Evolutionary conservation across 1,284 basidiomycete genomes (phyloP).

Genomic region (Sparassis latifolia): DNA sequence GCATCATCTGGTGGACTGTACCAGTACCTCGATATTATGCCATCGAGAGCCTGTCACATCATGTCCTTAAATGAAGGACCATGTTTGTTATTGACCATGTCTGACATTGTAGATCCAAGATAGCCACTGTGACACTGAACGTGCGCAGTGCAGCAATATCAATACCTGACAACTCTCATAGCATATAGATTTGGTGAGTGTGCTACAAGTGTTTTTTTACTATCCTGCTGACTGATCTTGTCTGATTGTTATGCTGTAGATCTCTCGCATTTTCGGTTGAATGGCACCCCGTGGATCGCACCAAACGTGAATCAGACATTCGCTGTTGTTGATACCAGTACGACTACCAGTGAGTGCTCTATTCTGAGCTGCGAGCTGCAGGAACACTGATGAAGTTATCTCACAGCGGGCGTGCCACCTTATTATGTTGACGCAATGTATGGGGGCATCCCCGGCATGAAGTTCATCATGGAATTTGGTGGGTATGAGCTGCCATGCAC

Average conservation of each 20-base stretch:
- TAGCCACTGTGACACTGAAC: too few relatives aligned
- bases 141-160: too few relatives aligned
- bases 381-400: neutral
- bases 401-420: conserved; percentile 9
- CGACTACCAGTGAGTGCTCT: conserved; percentile 9
- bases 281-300: neutral
- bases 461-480: conserved; percentile 2
- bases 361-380: neutral
- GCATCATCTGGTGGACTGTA: too few relatives aligned
- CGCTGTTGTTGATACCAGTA: conserved; percentile 13
- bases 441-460: conserved; percentile 11
- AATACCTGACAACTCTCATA: too few relatives aligned
- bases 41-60: too few relatives aligned
- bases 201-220: conserved; percentile 32
- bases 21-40: too few relatives aligned
- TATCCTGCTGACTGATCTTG: conserved; percentile 31
- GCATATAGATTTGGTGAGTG: too few relatives aligned
- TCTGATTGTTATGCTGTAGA: conserved; percentile 26
- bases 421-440: conserved; percentile 17
- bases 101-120: too few relatives aligned
- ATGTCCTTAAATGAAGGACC: too few relatives aligned
- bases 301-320: conserved; percentile 3
- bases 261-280: conserved; percentile 23
- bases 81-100: too few relatives aligned
- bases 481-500: conserved; percentile 13